Evolutionary conservation across 148 eudicot species (phyloP).

Genomic region (Pharnaceum exiguum): DNA sequence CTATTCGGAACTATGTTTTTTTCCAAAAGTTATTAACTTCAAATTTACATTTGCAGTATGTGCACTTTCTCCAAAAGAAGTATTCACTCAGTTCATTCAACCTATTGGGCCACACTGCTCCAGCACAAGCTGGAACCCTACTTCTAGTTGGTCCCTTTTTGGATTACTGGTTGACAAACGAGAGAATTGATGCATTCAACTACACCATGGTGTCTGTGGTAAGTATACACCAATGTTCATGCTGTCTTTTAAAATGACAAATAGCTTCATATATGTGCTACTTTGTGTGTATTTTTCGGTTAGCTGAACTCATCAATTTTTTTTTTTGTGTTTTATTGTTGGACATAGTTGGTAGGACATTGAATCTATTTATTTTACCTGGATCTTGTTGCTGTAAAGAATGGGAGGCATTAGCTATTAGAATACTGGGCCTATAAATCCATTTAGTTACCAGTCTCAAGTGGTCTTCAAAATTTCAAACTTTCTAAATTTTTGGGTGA

Average conservation of each 20-base stretch:
- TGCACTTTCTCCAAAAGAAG: slow-evolving; percentile 58
- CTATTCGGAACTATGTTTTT: neutral
- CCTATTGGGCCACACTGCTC: slow-evolving; percentile 70
- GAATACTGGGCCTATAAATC: no score
- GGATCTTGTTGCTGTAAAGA: no score
- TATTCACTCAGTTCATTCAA: slow-evolving; percentile 66
- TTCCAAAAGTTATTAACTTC: neutral
- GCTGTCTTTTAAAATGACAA: neutral
- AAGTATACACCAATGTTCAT: slow-evolving; percentile 9
- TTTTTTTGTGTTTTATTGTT: no score
- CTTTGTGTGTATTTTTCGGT: no score
- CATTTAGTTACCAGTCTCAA: no score
- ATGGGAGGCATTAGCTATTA: no score
- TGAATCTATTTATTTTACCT: no score
- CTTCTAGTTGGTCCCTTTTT: slow-evolving; percentile 54
- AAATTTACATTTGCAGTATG: slow-evolving; percentile 38
- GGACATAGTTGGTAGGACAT: no score
- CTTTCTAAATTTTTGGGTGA: no score
- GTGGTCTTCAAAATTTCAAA: no score
- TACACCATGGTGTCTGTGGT: slow-evolving; percentile 40
- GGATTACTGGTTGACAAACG: slow-evolving; percentile 65
- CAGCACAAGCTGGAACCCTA: slow-evolving; percentile 60
- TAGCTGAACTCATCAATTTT: no score
- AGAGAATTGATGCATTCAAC: slow-evolving; percentile 51
- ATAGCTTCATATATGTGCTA: no score